Evolutionary conservation across 495 filamentous ascomycete genomes (phyloP).

Genomic region (Physcia stellaris): DNA sequence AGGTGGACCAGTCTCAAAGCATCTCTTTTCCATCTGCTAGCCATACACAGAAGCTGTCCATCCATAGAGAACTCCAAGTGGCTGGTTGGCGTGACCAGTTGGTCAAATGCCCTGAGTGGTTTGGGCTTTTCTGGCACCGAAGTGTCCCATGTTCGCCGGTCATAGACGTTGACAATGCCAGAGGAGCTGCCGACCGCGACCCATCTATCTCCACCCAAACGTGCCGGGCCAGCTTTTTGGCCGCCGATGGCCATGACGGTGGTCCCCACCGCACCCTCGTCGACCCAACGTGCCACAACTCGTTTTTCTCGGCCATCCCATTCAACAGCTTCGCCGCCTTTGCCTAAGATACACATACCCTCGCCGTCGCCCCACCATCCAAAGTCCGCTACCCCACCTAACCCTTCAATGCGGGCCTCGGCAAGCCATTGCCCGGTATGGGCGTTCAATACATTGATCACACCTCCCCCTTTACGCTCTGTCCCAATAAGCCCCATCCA

Average conservation of each 20-base stretch:
- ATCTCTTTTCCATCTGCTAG: slow-evolving; percentile 74
- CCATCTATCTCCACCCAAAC: slow-evolving; percentile 75
- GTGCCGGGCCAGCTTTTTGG: slow-evolving; percentile 31
- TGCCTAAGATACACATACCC: slow-evolving; percentile 62
- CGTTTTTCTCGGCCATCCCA: slow-evolving; percentile 53
- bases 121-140: slow-evolving; percentile 46
- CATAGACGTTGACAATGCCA: slow-evolving; percentile 87
- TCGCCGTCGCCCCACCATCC: slow-evolving; percentile 81
- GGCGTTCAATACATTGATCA: slow-evolving; percentile 73
- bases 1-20: slow-evolving; percentile 81
- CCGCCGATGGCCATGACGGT: slow-evolving; percentile 72
- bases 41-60: slow-evolving; percentile 77
- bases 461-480: slow-evolving; percentile 67
- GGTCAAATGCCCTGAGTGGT: slow-evolving; percentile 59
- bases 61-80: slow-evolving; percentile 70
- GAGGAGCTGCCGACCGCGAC: slow-evolving; percentile 71
- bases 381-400: slow-evolving; percentile 75
- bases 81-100: slow-evolving; percentile 72
- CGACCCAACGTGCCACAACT: slow-evolving; percentile 69
- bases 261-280: slow-evolving; percentile 79
- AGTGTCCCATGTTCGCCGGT: slow-evolving; percentile 49
- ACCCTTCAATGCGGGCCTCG: slow-evolving; percentile 68
- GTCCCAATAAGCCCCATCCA: slow-evolving; percentile 71
- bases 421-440: slow-evolving; percentile 79
- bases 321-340: slow-evolving; percentile 86